Evolutionary conservation across 768 basidiomycete species (phyloP).

Genomic region (Multifurca ochricompacta): DNA sequence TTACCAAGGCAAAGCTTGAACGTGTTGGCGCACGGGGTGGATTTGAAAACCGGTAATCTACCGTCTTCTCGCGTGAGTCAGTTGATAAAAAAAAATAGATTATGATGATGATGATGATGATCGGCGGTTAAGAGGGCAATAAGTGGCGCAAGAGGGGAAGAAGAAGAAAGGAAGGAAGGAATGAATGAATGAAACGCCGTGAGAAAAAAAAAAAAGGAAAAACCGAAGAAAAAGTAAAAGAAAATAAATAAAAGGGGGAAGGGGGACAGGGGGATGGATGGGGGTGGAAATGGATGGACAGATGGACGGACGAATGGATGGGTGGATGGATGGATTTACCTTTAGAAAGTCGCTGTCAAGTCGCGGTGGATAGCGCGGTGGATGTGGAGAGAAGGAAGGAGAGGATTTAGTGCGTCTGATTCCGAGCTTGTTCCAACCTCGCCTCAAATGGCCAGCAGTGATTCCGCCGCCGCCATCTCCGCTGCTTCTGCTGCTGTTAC

Average conservation of each 20-base stretch:
- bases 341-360: constrained; percentile 18
- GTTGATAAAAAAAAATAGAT: background rate
- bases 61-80: constrained; percentile 15
- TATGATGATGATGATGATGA: background rate
- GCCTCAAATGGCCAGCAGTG: too few species aligned
- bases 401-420: constrained; percentile 7
- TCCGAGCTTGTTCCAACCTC: background rate
- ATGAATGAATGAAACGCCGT: background rate
- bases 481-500: too few species aligned
- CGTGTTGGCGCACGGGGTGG: constrained; percentile 14
- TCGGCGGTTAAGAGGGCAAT: too few species aligned
- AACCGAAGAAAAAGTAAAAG: too few species aligned
- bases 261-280: background rate
- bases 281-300: background rate
- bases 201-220: background rate
- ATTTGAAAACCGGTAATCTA: constrained; percentile 15
- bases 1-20: constrained; percentile 21
- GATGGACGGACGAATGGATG: too few species aligned
- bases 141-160: too few species aligned
- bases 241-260: background rate
- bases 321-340: too few species aligned
- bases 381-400: constrained; percentile 11
- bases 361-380: constrained; percentile 19
- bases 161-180: background rate
- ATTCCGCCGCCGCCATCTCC: too few species aligned